Percentiles rank a stretch among this genome's conserved stretches.
phyloP scores from a whole-genome alignment of 2,329 filamentous ascomycete genomes.

The Aspergillus thermomutatus region DNA sequence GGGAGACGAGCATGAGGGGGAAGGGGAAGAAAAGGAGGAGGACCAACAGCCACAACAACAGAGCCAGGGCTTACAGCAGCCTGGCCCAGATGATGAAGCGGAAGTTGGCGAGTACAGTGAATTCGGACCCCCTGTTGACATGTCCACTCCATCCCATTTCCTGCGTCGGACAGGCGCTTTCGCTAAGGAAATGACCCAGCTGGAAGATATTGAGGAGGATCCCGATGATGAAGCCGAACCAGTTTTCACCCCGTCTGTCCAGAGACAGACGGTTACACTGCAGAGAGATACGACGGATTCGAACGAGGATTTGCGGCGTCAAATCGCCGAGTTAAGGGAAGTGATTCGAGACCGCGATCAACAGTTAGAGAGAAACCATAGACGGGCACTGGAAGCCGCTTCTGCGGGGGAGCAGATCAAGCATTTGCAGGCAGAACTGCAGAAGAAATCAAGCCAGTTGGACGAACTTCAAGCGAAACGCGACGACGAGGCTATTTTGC shows the following conservation, averaged over 20 bases:
- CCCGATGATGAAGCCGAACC: constrained; percentile 22
- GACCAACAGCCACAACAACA: constrained; percentile 2
- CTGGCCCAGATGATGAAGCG: constrained; percentile 27
- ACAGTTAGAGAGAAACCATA: constrained; percentile 30
- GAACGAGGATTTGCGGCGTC: constrained; percentile 25
- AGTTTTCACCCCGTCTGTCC: constrained; percentile 25
- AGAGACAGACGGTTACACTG: constrained; percentile 18
- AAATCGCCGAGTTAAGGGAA: constrained; percentile 30
- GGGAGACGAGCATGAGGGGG: not conserved
- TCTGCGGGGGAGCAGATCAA: constrained; percentile 38
- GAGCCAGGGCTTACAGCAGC: constrained; percentile 19
- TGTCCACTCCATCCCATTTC: constrained; percentile 43
- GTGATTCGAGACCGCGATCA: constrained; percentile 33
- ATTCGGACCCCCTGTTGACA: constrained; percentile 41
- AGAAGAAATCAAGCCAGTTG: constrained; percentile 28
- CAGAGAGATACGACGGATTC: constrained; percentile 15
- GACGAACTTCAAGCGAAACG: constrained; percentile 24
- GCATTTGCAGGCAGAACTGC: constrained; percentile 37
- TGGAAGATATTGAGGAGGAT: constrained; percentile 38
- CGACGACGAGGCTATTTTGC: constrained; percentile 22
- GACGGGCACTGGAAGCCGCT: constrained; percentile 31
- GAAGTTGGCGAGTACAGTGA: constrained; percentile 39
- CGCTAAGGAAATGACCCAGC: constrained; percentile 29
- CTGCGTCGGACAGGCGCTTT: constrained; percentile 27
- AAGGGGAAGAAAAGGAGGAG: not conserved